These are phyloP conservation scores for Malus hybrid DNA, from an alignment of 331 rosid species.

Conservation along the genomic window DNA sequence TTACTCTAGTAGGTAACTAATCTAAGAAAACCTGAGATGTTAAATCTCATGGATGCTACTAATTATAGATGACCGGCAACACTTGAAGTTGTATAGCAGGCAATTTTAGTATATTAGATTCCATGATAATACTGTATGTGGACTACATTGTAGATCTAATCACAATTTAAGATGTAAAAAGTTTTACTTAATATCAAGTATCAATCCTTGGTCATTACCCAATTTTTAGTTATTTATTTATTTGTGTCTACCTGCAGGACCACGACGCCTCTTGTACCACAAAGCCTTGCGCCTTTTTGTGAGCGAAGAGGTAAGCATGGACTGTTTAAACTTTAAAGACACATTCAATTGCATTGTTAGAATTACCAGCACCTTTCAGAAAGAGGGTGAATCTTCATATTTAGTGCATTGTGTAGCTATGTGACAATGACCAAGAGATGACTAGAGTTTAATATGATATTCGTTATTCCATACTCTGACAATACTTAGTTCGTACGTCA, in stretches of 20 bases:
- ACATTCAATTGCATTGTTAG: conserved; percentile 4
- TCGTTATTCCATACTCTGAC: background rate
- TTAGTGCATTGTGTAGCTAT: background rate
- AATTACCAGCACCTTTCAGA: background rate
- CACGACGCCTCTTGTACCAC: conserved; percentile 63
- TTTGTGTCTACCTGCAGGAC: conserved; percentile 38
- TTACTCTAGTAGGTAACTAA: background rate
- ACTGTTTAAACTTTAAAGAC: background rate
- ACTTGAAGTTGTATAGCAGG: background rate
- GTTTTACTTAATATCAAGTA: background rate
- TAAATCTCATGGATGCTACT: background rate
- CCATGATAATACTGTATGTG: background rate
- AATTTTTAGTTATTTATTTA: conserved; percentile 4
- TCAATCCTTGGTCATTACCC: conserved; percentile 1
- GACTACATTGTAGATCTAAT: background rate
- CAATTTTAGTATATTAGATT: background rate
- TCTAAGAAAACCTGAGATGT: background rate
- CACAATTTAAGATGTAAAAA: background rate
- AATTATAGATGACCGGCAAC: background rate
- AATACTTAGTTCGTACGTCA: too few relatives aligned
- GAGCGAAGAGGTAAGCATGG: conserved; percentile 70
- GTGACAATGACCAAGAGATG: background rate
- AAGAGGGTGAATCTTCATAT: background rate
- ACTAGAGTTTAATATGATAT: background rate
- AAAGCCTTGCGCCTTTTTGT: conserved; percentile 56